Base-by-base conservation (phyloP, 768 basidiomycete genomes). In the Russula olivacea region DNA sequence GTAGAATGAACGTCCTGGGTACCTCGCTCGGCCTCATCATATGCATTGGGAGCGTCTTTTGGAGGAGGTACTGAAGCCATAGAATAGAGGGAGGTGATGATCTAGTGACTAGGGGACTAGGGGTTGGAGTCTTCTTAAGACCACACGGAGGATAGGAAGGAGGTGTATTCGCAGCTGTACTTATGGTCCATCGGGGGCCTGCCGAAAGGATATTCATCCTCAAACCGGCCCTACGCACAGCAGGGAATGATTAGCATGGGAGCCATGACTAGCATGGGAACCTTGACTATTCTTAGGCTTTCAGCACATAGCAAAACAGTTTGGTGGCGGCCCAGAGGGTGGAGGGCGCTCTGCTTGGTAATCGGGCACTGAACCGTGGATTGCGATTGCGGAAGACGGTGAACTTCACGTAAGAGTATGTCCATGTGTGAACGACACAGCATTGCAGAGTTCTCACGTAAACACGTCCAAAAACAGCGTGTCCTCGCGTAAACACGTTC, bases 31-130 rank as follows among this genome's bases (percentile, higher is more conserved):
- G n/a, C n/a, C n/a, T n/a, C n/a, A n/a, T n/a, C n/a, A n/a, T n/a
- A 61, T 47, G 66, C 45, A 21, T 59, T 43, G 14, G 61, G 67
- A 15, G 70, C 60, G 54, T 68, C 68, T 30, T 70, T 69, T 21
- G 68, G 49, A 41, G 64, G 53, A 40, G 66, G 53, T 32, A 59
- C 50, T n/a, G 47, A 41, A 55, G 72, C 63, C 72, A 73, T 73
- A 9, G 43, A 36, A 60, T 32, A 57, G 49, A 17, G 28, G 4
- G 28, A 28, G 28, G 28, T 28, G 28, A 28, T 4, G 28, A 4
- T 28, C 34, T 34, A 34, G 36, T 41, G 19, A n/a, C 7, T 28
- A 28, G 28, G n/a, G n/a, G n/a, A n/a, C n/a, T n/a, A n/a, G 17
- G 40, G 17, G 17, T 41, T n/a, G 2, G 19, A 43, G 43, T 43